Conservation (phyloP, 352 stramenopile genomes). For the Blastocystis sp. region DNA sequence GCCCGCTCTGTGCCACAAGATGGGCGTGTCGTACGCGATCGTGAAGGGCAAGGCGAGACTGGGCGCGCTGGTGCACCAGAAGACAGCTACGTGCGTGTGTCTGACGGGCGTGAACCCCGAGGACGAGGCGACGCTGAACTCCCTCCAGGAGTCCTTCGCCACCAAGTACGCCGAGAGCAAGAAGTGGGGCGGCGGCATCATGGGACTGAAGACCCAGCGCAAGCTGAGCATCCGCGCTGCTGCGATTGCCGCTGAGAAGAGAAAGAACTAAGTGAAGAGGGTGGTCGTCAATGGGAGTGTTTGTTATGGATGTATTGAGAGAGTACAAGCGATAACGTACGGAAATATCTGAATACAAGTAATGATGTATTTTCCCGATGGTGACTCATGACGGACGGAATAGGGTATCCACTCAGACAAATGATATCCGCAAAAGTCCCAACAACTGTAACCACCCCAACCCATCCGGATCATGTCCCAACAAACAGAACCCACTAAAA, state of each 20-base stretch:
- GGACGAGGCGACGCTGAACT: constrained; percentile 88
- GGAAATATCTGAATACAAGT: no score
- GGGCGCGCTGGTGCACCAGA: constrained; percentile 93
- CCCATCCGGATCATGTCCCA: no score
- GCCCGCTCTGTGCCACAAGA: constrained; percentile 76
- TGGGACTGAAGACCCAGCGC: constrained; percentile 98
- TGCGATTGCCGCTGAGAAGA: constrained; percentile 84
- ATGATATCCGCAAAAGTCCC: no score
- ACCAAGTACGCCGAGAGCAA: constrained; percentile 94
- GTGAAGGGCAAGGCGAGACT: constrained; percentile 97
- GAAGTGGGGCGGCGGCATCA: constrained; percentile 97
- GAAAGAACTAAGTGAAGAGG: constrained; percentile 78
- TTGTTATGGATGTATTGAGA: no score
- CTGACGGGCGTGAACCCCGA: constrained; percentile 93
- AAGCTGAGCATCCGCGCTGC: constrained; percentile 95
- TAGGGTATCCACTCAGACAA: no score
- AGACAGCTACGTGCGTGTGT: constrained; percentile 82
- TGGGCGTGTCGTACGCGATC: constrained; percentile 96
- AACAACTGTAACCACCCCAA: no score
- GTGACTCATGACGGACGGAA: no score
- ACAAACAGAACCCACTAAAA: constrained; percentile 48
- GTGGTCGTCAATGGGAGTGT: not conserved
- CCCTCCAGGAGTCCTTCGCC: constrained; percentile 79
- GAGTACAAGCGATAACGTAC: no score
- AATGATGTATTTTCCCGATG: no score